phyloP scores from a whole-genome alignment of 2,329 filamentous ascomycete genomes.

The Leptoxyphium fumago region DNA sequence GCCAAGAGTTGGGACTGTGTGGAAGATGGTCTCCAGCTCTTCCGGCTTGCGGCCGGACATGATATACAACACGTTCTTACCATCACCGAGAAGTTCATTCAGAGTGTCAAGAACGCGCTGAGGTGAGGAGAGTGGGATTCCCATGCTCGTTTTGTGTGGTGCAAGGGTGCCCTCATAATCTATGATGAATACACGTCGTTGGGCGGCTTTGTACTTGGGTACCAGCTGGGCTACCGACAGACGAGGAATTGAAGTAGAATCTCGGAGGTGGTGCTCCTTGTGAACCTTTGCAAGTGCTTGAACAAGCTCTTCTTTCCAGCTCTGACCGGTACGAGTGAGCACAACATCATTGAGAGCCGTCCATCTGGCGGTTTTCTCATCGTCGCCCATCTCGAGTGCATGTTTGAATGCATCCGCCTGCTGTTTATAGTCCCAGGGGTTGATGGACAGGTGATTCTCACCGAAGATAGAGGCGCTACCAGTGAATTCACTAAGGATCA shows the following conservation, averaged over 20 bases:
- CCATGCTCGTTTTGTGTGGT: conserved; percentile 69
- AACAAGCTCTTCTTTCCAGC: conserved; percentile 71
- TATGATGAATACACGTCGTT: conserved; percentile 67
- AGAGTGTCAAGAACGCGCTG: conserved; percentile 72
- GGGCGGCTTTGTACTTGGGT: conserved; percentile 49
- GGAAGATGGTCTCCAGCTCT: conserved; percentile 77
- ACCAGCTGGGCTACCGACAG: conserved; percentile 54
- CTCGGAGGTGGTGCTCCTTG: conserved; percentile 69
- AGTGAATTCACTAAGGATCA: conserved; percentile 91
- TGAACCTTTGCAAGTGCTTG: conserved; percentile 59
- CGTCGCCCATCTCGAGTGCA: conserved; percentile 64
- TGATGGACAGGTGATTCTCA: conserved; percentile 68
- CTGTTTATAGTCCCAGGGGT: conserved; percentile 87
- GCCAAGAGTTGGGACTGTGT: conserved; percentile 66
- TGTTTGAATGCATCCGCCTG: conserved; percentile 74
- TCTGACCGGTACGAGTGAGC: conserved; percentile 64
- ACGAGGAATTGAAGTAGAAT: conserved; percentile 75
- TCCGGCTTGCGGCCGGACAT: conserved; percentile 84
- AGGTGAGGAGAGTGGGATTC: conserved; percentile 74
- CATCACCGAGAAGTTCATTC: conserved; percentile 66
- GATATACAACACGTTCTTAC: conserved; percentile 75
- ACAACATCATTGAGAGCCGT: conserved; percentile 57
- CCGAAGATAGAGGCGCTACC: conserved; percentile 78
- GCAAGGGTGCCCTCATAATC: conserved; percentile 91
- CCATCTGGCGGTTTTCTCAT: conserved; percentile 65